A percentile compares a stretch with the other conserved stretches of the same genome.
Evolutionary conservation across 495 filamentous ascomycete species (phyloP).

Genomic region (Penicillium paxilli): DNA sequence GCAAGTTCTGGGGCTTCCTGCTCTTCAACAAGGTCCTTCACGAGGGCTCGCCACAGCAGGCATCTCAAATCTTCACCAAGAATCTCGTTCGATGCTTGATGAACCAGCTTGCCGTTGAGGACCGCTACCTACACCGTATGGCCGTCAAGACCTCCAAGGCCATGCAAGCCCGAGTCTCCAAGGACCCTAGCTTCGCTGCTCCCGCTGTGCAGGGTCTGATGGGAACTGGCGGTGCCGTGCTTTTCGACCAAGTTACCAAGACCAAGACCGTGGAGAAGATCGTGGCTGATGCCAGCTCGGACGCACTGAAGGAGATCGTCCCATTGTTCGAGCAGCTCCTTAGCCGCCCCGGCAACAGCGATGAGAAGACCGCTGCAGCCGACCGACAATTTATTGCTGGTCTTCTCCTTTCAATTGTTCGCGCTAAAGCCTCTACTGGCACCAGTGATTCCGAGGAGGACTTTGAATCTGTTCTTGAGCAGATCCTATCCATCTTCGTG

Average conservation of each 20-base stretch:
- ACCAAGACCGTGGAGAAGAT: conserved; percentile 84
- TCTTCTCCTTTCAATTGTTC: conserved; percentile 45
- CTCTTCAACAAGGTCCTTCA: conserved; percentile 74
- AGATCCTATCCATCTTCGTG: conserved; percentile 42
- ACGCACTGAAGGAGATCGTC: conserved; percentile 43
- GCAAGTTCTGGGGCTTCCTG: conserved; percentile 88
- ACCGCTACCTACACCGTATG: conserved; percentile 80
- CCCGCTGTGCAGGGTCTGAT: conserved; percentile 65
- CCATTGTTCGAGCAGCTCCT: conserved; percentile 43
- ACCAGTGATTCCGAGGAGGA: conserved; percentile 32
- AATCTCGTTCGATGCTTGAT: conserved; percentile 81
- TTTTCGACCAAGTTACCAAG: conserved; percentile 85
- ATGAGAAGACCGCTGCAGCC: conserved; percentile 45
- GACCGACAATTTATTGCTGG: conserved; percentile 50
- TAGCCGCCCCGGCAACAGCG: conserved; percentile 34
- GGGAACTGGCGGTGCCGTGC: conserved; percentile 64
- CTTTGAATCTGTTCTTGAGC: conserved; percentile 33
- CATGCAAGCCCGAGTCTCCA: conserved; percentile 65
- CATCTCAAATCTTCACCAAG: conserved; percentile 68
- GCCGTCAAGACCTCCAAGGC: conserved; percentile 71
- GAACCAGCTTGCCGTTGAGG: conserved; percentile 82
- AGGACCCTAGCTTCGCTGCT: conserved; percentile 58
- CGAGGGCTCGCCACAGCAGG: conserved; percentile 41
- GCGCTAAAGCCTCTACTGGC: conserved; percentile 38
- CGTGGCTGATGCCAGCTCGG: conserved; percentile 58